Percentiles rank a stretch among this genome's conserved stretches.
Conservation (phyloP, 1,284 basidiomycete species). For the Austropuccinia psidii region DNA sequence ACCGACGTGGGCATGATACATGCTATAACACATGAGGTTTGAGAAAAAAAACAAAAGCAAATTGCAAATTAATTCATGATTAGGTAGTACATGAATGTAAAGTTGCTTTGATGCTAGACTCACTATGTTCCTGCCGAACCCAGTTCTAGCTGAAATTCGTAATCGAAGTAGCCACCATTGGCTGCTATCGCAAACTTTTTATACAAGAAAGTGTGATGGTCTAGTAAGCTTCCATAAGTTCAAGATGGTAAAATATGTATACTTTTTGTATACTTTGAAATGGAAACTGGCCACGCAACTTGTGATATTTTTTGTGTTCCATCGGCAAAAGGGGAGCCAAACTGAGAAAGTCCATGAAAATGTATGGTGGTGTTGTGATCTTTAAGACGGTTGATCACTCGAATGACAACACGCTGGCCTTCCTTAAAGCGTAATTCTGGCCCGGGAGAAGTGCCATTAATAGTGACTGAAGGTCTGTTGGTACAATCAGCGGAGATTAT, state of each 20-base stretch:
- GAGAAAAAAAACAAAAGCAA: background rate
- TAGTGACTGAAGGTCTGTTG: constrained; percentile 22
- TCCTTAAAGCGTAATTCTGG: constrained; percentile 41
- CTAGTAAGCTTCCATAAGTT: too few relatives aligned
- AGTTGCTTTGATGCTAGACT: background rate
- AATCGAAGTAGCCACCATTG: constrained; percentile 22
- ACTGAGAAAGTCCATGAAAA: constrained; percentile 36
- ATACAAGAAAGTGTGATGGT: too few relatives aligned
- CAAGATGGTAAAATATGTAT: too few relatives aligned
- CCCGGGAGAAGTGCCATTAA: constrained; percentile 42
- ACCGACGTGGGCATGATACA: constrained; percentile 43
- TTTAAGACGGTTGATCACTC: constrained; percentile 40
- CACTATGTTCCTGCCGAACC: constrained; percentile 19
- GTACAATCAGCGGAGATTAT: constrained; percentile 18
- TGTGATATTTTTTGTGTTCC: constrained; percentile 42
- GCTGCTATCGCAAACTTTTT: constrained; percentile 8
- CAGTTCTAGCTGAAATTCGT: constrained; percentile 9
- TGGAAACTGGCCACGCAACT: constrained; percentile 41
- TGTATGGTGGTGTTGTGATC: constrained; percentile 40
- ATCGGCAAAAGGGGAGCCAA: constrained; percentile 42
- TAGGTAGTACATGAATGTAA: background rate
- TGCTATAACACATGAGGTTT: constrained; percentile 36
- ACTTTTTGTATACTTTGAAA: too few relatives aligned
- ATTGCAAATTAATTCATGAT: background rate
- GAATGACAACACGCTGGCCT: constrained; percentile 40